Evolutionary conservation across 345 rosid genomes (phyloP).

Genomic region (Dipteronia sinensis): DNA sequence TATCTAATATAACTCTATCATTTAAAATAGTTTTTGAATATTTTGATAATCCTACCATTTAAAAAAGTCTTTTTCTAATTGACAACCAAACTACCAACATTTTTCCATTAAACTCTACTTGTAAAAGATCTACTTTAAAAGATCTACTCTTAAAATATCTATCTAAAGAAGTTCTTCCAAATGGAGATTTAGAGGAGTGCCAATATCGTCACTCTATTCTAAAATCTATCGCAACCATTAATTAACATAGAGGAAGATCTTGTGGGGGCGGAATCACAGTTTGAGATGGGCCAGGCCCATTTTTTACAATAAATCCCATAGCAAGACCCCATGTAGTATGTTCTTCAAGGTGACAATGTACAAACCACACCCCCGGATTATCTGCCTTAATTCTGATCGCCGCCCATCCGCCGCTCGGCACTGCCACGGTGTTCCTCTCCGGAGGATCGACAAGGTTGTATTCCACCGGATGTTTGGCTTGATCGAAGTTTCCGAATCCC

Average conservation of each 20-base stretch:
- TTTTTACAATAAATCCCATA: conserved; percentile 50
- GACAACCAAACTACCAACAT: too few relatives aligned
- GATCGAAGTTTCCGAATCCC: conserved; percentile 68
- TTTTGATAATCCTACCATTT: too few relatives aligned
- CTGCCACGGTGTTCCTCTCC: conserved; percentile 56
- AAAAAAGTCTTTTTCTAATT: too few relatives aligned
- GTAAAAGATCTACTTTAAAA: too few relatives aligned
- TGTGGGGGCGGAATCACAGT: conserved; percentile 53
- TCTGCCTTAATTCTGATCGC: conserved; percentile 60
- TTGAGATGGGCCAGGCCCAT: conserved; percentile 42
- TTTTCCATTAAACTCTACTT: too few relatives aligned
- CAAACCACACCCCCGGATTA: conserved; percentile 84
- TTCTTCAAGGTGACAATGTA: conserved; percentile 70
- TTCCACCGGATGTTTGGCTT: conserved; percentile 34
- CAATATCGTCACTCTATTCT: too few relatives aligned
- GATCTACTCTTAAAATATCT: too few relatives aligned
- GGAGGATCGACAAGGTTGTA: conserved; percentile 76
- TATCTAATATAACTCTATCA: too few relatives aligned
- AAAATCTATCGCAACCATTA: neutral
- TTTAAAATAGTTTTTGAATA: too few relatives aligned
- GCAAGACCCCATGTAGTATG: conserved; percentile 73
- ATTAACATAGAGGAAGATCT: conserved; percentile 54
- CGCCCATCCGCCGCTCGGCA: conserved; percentile 81
- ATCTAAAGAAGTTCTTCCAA: too few relatives aligned
- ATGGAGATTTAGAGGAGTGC: too few relatives aligned